Conservation (phyloP, 1,139 yeast species). For the Kodamaea sp. region DNA sequence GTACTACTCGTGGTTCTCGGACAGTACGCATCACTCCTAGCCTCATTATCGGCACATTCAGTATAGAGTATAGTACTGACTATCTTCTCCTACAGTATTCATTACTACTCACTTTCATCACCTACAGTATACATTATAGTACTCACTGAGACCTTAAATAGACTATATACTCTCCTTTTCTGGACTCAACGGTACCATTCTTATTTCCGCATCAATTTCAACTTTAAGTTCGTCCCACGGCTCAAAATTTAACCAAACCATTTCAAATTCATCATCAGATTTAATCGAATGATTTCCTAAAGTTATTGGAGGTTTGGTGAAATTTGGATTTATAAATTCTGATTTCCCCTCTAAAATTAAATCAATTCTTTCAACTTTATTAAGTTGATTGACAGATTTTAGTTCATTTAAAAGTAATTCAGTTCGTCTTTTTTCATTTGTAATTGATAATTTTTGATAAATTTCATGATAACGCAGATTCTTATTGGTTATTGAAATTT, state of each 20-base stretch:
- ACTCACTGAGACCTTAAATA: background rate
- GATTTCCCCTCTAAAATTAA: conserved; percentile 32
- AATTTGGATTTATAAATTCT: conserved; percentile 12
- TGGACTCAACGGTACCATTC: conserved; percentile 36
- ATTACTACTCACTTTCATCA: too few species aligned
- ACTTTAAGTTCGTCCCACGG: conserved; percentile 51
- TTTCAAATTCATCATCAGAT: conserved; percentile 41
- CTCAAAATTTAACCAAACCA: conserved; percentile 46
- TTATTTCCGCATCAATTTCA: conserved; percentile 40
- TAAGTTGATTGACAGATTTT: conserved; percentile 31
- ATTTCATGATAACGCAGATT: conserved; percentile 24
- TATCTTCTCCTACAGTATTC: too few species aligned
- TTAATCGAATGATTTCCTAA: conserved; percentile 37
- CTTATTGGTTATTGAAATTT: conserved; percentile 1
- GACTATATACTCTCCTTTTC: conserved; percentile 1
- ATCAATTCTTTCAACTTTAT: conserved; percentile 38
- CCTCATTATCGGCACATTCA: too few species aligned
- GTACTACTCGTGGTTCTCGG: too few species aligned
- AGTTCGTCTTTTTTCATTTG: conserved; percentile 20
- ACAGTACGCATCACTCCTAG: too few species aligned
- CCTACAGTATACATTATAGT: too few species aligned
- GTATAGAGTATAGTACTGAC: too few species aligned
- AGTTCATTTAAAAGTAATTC: conserved; percentile 26
- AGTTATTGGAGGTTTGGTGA: conserved; percentile 34
- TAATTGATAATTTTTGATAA: conserved; percentile 22